Conservation (phyloP, 306 rosid species). For the Quercus suber region DNA sequence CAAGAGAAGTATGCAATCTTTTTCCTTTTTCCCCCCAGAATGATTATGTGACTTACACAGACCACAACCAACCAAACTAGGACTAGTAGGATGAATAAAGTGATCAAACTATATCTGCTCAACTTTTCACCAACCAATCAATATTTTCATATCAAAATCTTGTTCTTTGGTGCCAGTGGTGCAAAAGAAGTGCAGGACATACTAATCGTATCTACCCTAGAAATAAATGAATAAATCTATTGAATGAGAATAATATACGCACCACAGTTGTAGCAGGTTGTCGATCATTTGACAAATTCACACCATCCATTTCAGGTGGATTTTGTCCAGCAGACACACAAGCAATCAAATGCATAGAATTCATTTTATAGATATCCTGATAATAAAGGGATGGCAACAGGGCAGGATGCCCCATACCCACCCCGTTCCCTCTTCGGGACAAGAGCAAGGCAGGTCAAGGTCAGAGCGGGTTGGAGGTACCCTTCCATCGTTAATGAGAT, state of each 20-base stretch:
- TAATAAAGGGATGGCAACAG: neutral
- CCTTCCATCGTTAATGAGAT: too few relatives aligned
- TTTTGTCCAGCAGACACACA: conserved; percentile 12
- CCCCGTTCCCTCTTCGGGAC: too few relatives aligned
- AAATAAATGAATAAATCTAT: neutral
- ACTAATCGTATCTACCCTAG: neutral
- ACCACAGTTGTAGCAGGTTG: neutral
- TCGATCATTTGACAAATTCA: conserved; percentile 31
- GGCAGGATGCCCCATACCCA: too few relatives aligned
- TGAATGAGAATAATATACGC: neutral
- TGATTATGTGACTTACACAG: too few relatives aligned
- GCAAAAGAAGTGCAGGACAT: neutral
- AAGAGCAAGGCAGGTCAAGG: too few relatives aligned
- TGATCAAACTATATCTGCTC: neutral
- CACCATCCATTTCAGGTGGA: conserved; percentile 34
- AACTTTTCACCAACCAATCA: neutral
- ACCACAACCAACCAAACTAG: too few relatives aligned
- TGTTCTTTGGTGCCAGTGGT: neutral
- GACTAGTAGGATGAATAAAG: too few relatives aligned
- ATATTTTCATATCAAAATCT: neutral
- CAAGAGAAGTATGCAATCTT: too few relatives aligned
- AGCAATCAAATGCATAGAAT: conserved; percentile 1
- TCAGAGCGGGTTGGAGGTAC: too few relatives aligned
- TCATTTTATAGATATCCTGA: conserved; percentile 7
- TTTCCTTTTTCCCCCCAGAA: too few relatives aligned